Evolutionary conservation across 2,329 filamentous ascomycete species (phyloP), one percentile per base, ranked within the genome.

Genomic region (Aspergillus carbonarius): DNA sequence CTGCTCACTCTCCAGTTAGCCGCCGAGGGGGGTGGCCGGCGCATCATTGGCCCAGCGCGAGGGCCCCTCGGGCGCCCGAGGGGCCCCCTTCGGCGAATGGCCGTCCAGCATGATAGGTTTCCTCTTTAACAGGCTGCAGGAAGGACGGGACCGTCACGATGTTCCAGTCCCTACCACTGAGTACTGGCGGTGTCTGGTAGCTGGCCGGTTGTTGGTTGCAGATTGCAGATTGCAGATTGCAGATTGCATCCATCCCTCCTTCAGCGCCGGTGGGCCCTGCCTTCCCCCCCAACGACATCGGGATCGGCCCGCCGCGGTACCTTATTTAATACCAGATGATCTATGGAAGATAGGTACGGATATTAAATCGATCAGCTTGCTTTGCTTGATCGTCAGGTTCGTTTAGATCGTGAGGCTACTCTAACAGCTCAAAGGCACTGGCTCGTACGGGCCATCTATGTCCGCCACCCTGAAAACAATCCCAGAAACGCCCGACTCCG

Each of bases 41-140:
- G 58, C 48, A 56, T 59, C 55, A 65, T 65, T 65, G 63, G 63
- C 53, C 49, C 50, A 48, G 27, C 39, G 34, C 37, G 17, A 39
- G 60, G 37, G 23, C 40, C 57, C 54, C 54, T 42, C 47, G 51
- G 49, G 35, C 20, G 13, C 32, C 20, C 23, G 56, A 59, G 60
- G 60, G 53, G 62, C 46, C 42, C 42, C 51, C 55, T 40, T 35
- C 51, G 46, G 57, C 57, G 44, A 62, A 62, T 54, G 17, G 17
- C 17, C 44, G n/a, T 30, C 44, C 13, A 17, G n/a, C 13, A 10
- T 23, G 39, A 18, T 9, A 13, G 39, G 9, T 23, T 20, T 23
- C 18, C 39, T 42, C 39, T 17, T 42, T 58, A 15, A 52, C 18
- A 35, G 49, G 18, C 37, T 6, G 17, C 27, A 40, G 39, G 12